Conservation (phyloP, 176 grass and related monocot species). For the Themeda triandra region DNA sequence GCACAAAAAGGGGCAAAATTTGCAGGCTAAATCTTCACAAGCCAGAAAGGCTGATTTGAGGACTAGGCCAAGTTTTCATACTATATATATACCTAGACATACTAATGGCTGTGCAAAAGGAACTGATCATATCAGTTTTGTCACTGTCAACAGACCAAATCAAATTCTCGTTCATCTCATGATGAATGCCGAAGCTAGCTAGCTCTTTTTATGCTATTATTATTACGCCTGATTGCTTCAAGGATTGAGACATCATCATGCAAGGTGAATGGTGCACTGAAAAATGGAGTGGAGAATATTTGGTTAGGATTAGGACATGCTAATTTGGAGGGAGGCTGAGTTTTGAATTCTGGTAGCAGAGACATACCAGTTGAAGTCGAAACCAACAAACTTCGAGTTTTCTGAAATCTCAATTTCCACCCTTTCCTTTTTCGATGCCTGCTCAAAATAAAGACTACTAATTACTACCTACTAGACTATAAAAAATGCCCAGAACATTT, state of each 20-base stretch:
- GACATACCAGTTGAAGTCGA: constrained; percentile 79
- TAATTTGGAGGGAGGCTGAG: neutral
- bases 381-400: constrained; percentile 62
- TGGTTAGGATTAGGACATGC: constrained; percentile 6
- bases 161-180: constrained; percentile 18
- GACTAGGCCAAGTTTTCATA: constrained; percentile 39
- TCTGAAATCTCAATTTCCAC: constrained; percentile 92
- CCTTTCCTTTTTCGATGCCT: constrained; percentile 69
- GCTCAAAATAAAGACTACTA: constrained; percentile 33
- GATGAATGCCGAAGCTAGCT: neutral
- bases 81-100: constrained; percentile 35
- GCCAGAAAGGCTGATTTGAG: constrained; percentile 11
- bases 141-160: constrained; percentile 2
- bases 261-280: constrained; percentile 80
- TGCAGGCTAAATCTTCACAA: constrained; percentile 38
- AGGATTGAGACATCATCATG: constrained; percentile 81
- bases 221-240: constrained; percentile 42
- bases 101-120: constrained; percentile 35
- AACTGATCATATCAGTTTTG: constrained; percentile 29
- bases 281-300: constrained; percentile 21
- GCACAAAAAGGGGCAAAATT: constrained; percentile 48
- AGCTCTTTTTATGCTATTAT: constrained; percentile 38
- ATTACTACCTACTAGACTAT: constrained; percentile 4
- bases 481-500: neutral
- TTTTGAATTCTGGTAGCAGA: neutral